phyloP scores from a whole-genome alignment of 805 yeast species.

The Clavispora phyllophila region DNA sequence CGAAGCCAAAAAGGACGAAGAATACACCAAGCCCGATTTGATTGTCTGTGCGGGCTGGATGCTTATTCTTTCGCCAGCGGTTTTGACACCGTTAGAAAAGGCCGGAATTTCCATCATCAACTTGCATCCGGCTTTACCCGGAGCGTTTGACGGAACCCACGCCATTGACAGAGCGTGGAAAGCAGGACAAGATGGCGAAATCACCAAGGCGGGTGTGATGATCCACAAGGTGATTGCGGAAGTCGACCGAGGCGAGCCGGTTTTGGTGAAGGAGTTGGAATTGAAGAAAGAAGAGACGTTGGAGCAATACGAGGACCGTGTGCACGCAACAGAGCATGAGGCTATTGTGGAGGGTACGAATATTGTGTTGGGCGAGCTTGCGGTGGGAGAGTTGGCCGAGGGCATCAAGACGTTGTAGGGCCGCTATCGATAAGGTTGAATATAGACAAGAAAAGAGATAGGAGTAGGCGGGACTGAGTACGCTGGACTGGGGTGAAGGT shows the following conservation, averaged over 20 bases:
- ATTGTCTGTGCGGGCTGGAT: slow-evolving; percentile 99
- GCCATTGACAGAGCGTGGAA: slow-evolving; percentile 96
- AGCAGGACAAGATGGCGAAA: slow-evolving; percentile 83
- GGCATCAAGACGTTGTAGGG: not conserved
- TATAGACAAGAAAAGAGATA: too few species aligned
- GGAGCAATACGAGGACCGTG: slow-evolving; percentile 75
- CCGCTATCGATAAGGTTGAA: not conserved
- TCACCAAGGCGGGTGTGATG: slow-evolving; percentile 85
- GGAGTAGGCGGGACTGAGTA: too few species aligned
- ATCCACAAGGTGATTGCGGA: slow-evolving; percentile 94
- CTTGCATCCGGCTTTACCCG: slow-evolving; percentile 95
- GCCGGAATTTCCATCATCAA: slow-evolving; percentile 77
- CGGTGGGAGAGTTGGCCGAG: not conserved
- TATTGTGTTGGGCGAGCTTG: slow-evolving; percentile 45
- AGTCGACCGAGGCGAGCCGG: slow-evolving; percentile 90
- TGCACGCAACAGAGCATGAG: slow-evolving; percentile 77
- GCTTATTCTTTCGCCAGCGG: slow-evolving; percentile 79
- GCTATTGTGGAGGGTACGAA: slow-evolving; percentile 93
- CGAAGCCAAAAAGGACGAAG: slow-evolving; percentile 23
- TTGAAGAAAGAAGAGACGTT: slow-evolving; percentile 68
- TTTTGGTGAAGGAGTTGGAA: slow-evolving; percentile 74
- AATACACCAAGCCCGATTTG: slow-evolving; percentile 62
- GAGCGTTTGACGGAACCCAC: slow-evolving; percentile 93
- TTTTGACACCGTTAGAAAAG: slow-evolving; percentile 58
- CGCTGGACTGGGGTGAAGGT: too few species aligned